A percentile compares a stretch with the other conserved stretches of the same genome.
These are phyloP conservation scores for Dichotomocladium elegans DNA, from an alignment of 371 early-diverging fungal genomes.

Conservation along the genomic window DNA sequence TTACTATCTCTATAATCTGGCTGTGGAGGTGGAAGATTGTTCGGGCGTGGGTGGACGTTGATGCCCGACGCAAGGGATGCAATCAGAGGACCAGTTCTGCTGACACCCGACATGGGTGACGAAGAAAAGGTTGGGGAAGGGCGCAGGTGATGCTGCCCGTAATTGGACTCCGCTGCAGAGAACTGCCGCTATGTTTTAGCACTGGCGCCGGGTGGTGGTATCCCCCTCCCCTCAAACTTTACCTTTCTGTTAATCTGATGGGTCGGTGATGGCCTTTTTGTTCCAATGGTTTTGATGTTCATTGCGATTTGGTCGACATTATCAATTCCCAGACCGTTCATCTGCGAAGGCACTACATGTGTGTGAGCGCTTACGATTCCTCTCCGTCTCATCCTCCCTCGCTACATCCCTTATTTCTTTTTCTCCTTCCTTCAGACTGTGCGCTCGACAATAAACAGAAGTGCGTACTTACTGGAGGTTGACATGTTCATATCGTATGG, in stretches of 20 bases:
- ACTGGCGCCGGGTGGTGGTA: background rate
- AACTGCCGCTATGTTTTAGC: background rate
- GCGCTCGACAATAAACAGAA: too few species aligned
- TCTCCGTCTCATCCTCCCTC: background rate
- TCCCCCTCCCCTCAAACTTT: background rate
- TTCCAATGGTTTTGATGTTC: slow-evolving; percentile 33
- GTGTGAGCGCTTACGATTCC: background rate
- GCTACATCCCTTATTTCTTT: background rate
- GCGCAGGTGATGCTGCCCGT: slow-evolving; percentile 11
- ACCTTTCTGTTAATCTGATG: slow-evolving; percentile 27
- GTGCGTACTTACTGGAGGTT: background rate
- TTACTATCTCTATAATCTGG: slow-evolving; percentile 4
- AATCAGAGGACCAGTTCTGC: slow-evolving; percentile 26
- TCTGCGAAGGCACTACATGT: slow-evolving; percentile 8
- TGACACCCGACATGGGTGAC: slow-evolving; percentile 30
- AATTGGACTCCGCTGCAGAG: slow-evolving; percentile 13
- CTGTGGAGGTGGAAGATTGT: background rate
- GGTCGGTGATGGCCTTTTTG: slow-evolving; percentile 17
- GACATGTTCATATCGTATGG: slow-evolving; percentile 12
- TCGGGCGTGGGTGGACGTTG: slow-evolving; percentile 27
- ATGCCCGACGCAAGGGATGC: slow-evolving; percentile 37
- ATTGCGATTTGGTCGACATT: slow-evolving; percentile 33
- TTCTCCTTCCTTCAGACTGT: too few species aligned
- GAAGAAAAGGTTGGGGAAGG: slow-evolving; percentile 30
- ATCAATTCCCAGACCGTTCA: slow-evolving; percentile 32